Conservation (phyloP, 1,139 yeast genomes). For the Hyphopichia buzzinii region DNA sequence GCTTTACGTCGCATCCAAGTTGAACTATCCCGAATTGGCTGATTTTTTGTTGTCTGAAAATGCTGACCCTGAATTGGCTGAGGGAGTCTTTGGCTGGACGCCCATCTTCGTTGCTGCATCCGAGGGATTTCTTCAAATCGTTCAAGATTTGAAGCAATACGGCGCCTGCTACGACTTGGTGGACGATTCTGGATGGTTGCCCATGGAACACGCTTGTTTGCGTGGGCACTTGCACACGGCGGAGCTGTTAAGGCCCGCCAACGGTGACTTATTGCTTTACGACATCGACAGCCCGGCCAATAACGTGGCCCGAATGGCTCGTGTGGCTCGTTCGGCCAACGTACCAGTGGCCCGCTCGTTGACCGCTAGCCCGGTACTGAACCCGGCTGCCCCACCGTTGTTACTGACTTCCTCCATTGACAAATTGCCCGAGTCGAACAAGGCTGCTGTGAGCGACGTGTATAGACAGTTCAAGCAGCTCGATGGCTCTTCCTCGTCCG, state of each 20-base stretch:
- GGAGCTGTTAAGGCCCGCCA: slow-evolving; percentile 51
- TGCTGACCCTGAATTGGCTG: slow-evolving; percentile 78
- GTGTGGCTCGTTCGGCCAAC: slow-evolving; percentile 21
- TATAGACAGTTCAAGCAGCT: slow-evolving; percentile 38
- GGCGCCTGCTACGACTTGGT: slow-evolving; percentile 55
- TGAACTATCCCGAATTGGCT: slow-evolving; percentile 55
- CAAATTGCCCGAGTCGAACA: slow-evolving; percentile 38
- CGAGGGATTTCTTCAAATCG: slow-evolving; percentile 69
- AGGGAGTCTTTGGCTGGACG: slow-evolving; percentile 87
- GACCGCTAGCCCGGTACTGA: slow-evolving; percentile 12
- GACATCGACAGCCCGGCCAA: slow-evolving; percentile 41
- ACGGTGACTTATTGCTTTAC: slow-evolving; percentile 33
- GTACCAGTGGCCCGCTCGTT: slow-evolving; percentile 7
- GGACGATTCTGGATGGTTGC: slow-evolving; percentile 95
- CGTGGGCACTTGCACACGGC: slow-evolving; percentile 83
- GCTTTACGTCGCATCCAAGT: slow-evolving; percentile 72
- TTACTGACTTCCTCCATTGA: slow-evolving; percentile 33
- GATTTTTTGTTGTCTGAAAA: slow-evolving; percentile 49
- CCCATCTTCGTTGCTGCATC: slow-evolving; percentile 90
- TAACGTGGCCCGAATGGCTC: slow-evolving; percentile 33
- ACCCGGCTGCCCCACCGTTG: slow-evolving; percentile 12
- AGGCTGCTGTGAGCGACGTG: slow-evolving; percentile 35
- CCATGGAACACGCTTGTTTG: slow-evolving; percentile 92
- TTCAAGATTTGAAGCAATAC: slow-evolving; percentile 49
- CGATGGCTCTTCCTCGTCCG: slow-evolving; percentile 19